Conservation (phyloP, 1,284 basidiomycete species). For the Austropuccinia psidii region DNA sequence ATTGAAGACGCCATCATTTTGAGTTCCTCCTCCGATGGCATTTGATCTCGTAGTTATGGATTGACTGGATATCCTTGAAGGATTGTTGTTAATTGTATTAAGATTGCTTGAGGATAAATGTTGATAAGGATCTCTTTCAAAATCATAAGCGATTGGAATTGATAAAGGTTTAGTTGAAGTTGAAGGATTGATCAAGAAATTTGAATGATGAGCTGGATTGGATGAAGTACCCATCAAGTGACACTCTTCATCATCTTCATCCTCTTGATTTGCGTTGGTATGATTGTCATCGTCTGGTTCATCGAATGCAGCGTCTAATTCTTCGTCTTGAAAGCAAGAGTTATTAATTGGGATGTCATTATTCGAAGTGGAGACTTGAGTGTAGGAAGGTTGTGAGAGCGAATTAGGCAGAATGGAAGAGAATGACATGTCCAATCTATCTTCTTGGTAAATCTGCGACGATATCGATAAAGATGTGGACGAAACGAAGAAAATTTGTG, state of each 20-base stretch:
- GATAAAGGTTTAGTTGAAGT: not conserved
- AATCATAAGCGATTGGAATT: constrained; percentile 4
- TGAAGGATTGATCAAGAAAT: not conserved
- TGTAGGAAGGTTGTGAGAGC: not conserved
- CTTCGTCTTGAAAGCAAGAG: constrained; percentile 27
- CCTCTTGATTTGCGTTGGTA: not conserved
- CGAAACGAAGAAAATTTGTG: not conserved
- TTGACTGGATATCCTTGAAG: not conserved
- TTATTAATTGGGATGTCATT: not conserved
- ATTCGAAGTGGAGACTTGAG: not conserved
- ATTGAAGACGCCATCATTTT: constrained; percentile 91
- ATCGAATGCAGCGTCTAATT: constrained; percentile 31
- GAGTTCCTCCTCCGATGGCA: constrained; percentile 61
- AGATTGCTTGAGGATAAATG: not conserved
- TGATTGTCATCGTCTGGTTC: not conserved
- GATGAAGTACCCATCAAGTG: not conserved
- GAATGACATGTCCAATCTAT: no score
- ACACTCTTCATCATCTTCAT: constrained; percentile 5
- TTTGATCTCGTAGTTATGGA: not conserved
- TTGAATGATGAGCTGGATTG: not conserved
- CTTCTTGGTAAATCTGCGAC: no score
- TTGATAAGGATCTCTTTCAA: constrained; percentile 17
- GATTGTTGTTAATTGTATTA: not conserved
- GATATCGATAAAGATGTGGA: no score
- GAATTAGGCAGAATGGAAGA: no score